A percentile compares a stretch with the other conserved stretches of the same genome.
Evolutionary conservation across 2,329 filamentous ascomycete genomes (phyloP).

Genomic region (Colletotrichum tabaci): DNA sequence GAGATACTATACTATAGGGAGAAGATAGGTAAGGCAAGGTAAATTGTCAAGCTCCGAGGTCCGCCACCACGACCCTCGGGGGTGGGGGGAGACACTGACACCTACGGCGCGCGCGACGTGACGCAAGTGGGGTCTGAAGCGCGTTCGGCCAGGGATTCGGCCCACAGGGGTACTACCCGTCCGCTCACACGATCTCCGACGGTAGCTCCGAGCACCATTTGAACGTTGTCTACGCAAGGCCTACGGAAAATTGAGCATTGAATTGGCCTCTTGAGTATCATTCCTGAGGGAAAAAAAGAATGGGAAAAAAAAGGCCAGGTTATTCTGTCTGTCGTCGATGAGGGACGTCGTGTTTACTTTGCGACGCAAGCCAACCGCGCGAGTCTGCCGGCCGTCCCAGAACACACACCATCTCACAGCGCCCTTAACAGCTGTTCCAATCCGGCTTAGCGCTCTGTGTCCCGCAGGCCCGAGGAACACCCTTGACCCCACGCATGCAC

Average conservation of each 20-base stretch:
- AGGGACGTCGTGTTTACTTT: background rate
- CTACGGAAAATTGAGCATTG: too few relatives aligned
- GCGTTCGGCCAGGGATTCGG: constrained; percentile 23
- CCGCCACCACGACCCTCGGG: constrained; percentile 30
- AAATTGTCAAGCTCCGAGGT: constrained; percentile 28
- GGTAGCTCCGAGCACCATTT: constrained; percentile 33
- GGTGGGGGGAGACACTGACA: constrained; percentile 14
- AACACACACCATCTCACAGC: background rate
- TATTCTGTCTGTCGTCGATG: background rate
- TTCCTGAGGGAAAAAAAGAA: too few relatives aligned
- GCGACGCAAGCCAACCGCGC: background rate
- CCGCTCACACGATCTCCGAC: constrained; percentile 37
- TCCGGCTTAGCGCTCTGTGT: constrained; percentile 1
- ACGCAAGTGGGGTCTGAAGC: constrained; percentile 34
- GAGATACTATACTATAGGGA: too few relatives aligned
- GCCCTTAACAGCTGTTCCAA: background rate
- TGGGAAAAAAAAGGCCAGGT: too few relatives aligned
- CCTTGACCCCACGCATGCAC: constrained; percentile 23
- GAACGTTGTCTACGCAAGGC: background rate
- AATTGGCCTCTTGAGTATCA: too few relatives aligned
- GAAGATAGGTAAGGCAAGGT: background rate
- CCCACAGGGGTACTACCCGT: constrained; percentile 11
- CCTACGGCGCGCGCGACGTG: constrained; percentile 33
- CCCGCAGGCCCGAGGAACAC: background rate
- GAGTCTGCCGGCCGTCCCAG: background rate